A percentile compares a stretch with the other conserved stretches of the same genome.
These are phyloP conservation scores for Primulina huaijiensis DNA, from an alignment of 257 asterid species.

Conservation along the genomic window DNA sequence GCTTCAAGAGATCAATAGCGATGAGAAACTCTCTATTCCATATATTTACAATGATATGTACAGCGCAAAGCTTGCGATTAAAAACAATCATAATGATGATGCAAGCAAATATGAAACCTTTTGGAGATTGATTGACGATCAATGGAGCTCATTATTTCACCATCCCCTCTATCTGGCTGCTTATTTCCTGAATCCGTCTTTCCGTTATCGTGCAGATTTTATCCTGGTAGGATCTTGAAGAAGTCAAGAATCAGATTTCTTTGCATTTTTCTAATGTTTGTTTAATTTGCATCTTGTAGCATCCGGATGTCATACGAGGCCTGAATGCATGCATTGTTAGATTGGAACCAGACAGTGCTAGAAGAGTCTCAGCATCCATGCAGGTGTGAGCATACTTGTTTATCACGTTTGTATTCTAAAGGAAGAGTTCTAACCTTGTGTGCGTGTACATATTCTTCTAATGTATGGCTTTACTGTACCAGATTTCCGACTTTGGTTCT, in stretches of 20 bases:
- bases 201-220: constrained; percentile 80
- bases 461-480: constrained; percentile 25
- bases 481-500: constrained; percentile 82
- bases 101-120: constrained; percentile 65
- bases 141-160: constrained; percentile 69
- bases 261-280: constrained; percentile 8
- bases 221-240: constrained; percentile 53
- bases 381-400: constrained; percentile 47
- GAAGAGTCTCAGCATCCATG: constrained; percentile 92
- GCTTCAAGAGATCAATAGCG: constrained; percentile 63
- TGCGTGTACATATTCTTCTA: neutral
- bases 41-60: constrained; percentile 68
- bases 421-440: constrained; percentile 7
- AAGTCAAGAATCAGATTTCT: constrained; percentile 1
- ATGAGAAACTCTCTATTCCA: constrained; percentile 73
- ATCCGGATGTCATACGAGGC: constrained; percentile 86
- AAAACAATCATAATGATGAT: constrained; percentile 68
- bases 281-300: constrained; percentile 47
- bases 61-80: constrained; percentile 68
- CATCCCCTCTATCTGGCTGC: constrained; percentile 89
- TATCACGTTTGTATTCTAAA: constrained; percentile 8
- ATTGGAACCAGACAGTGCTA: constrained; percentile 71
- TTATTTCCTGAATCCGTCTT: constrained; percentile 78
- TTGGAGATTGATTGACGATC: constrained; percentile 70
- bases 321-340: constrained; percentile 81